Percentiles rank a stretch among this genome's conserved stretches.
Evolutionary conservation across 2,329 filamentous ascomycete genomes (phyloP).

Genomic region (Microdochium trichocladiopsis): DNA sequence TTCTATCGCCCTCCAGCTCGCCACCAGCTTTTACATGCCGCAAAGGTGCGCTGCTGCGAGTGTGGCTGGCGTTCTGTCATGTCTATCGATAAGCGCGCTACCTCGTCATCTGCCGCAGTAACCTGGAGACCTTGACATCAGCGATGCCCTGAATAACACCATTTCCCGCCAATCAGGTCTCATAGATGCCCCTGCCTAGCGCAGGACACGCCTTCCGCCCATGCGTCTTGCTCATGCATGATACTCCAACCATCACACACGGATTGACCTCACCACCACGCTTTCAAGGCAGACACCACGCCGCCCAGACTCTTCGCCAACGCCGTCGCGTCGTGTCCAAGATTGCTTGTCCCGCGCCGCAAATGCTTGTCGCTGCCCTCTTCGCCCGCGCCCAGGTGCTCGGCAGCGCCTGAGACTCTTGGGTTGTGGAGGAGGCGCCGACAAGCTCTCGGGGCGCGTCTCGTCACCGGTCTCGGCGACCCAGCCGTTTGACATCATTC

Average conservation of each 20-base stretch:
- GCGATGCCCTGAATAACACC: neutral
- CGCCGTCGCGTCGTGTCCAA: neutral
- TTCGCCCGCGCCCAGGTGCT: no score
- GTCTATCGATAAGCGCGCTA: neutral
- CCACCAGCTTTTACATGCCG: no score
- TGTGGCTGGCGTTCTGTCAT: no score
- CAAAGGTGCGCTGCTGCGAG: no score
- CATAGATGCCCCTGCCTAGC: neutral
- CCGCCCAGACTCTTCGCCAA: neutral
- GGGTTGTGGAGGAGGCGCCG: neutral
- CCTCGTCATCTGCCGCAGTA: neutral
- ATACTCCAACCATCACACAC: neutral
- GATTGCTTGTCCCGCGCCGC: neutral
- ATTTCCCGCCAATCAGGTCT: neutral
- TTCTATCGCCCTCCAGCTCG: no score
- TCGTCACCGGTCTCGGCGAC: neutral
- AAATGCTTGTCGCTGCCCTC: no score
- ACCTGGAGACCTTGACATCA: neutral
- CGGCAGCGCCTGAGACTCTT: no score
- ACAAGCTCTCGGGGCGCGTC: neutral
- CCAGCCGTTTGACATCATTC: neutral
- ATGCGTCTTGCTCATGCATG: neutral
- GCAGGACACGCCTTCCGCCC: neutral
- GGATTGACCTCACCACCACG: neutral
- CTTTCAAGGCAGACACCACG: neutral